phyloP scores from a whole-genome alignment of 192 early-diverging fungal species.

The Pilobolus umbonatus region DNA sequence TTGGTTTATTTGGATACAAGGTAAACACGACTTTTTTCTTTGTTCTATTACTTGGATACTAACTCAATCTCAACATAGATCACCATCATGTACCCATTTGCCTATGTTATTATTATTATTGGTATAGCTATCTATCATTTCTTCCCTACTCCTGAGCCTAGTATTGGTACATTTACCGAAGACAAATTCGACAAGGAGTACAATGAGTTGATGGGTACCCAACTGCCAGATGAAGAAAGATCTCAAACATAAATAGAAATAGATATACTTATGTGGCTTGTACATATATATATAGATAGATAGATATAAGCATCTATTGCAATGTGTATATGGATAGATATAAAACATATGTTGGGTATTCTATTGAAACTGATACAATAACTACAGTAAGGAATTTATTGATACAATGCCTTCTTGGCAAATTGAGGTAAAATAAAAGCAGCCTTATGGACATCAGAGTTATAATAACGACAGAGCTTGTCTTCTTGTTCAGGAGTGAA shows the following conservation, averaged over 20 bases:
- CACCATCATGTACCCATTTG: slow-evolving; percentile 57
- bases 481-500: slow-evolving; percentile 77
- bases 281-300: slow-evolving; percentile 1
- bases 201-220: slow-evolving; percentile 18
- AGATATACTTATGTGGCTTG: not conserved
- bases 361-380: no score
- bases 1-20: slow-evolving; percentile 60
- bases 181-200: slow-evolving; percentile 21
- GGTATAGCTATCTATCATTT: slow-evolving; percentile 68
- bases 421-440: slow-evolving; percentile 94
- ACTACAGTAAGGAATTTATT: slow-evolving; percentile 21
- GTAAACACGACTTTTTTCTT: slow-evolving; percentile 21
- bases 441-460: slow-evolving; percentile 85
- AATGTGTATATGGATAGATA: no score
- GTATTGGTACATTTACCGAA: slow-evolving; percentile 34
- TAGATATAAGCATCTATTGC: not conserved
- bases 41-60: not conserved
- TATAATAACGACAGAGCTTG: slow-evolving; percentile 89
- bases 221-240: slow-evolving; percentile 23
- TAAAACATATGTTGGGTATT: no score
- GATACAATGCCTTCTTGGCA: slow-evolving; percentile 52
- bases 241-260: not conserved
- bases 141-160: slow-evolving; percentile 50
- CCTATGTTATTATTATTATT: slow-evolving; percentile 59
- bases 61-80: no score